Evolutionary conservation across 352 stramenopile species (phyloP).

Genomic region (Pythium phragmiticola): DNA sequence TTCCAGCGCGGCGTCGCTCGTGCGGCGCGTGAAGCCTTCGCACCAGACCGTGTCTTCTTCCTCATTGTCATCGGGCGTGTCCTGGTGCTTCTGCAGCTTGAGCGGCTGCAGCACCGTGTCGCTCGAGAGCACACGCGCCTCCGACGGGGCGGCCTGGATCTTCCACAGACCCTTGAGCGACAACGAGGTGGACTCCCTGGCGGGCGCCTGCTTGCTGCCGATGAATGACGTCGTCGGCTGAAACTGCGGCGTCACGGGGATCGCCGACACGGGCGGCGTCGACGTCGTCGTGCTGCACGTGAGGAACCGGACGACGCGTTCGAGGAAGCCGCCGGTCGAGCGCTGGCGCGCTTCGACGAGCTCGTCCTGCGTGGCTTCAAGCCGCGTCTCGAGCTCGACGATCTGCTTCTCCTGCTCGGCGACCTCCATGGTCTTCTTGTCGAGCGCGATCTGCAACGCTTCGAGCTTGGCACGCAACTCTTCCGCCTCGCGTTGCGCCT

Average conservation of each 20-base stretch:
- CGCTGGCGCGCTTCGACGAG: constrained; percentile 51
- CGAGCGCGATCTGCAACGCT: constrained; percentile 48
- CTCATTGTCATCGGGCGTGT: constrained; percentile 18
- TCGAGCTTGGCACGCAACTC: constrained; percentile 51
- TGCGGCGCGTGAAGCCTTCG: constrained; percentile 19
- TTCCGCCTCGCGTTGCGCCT: constrained; percentile 47
- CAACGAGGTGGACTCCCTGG: constrained; percentile 29
- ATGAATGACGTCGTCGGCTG: constrained; percentile 19
- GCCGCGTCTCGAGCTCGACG: constrained; percentile 50
- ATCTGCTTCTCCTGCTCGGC: constrained; percentile 65
- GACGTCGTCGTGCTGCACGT: constrained; percentile 60
- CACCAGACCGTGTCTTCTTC: constrained; percentile 21
- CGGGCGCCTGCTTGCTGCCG: constrained; percentile 13
- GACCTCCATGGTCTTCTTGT: constrained; percentile 49
- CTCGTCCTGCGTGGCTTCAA: constrained; percentile 52
- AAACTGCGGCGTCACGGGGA: constrained; percentile 19
- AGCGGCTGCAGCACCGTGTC: constrained; percentile 19
- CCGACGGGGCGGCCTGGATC: constrained; percentile 17
- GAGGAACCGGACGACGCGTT: constrained; percentile 85
- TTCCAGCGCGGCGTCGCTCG: constrained; percentile 16
- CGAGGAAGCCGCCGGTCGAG: constrained; percentile 38
- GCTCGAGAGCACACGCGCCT: constrained; percentile 22
- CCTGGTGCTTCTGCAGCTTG: constrained; percentile 18
- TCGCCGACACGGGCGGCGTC: constrained; percentile 43
- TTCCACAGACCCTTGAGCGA: constrained; percentile 34